A percentile compares a stretch with the other conserved stretches of the same genome.
Conservation (phyloP, 495 filamentous ascomycete species). For the Pseudomonodictys pantanalensis region DNA sequence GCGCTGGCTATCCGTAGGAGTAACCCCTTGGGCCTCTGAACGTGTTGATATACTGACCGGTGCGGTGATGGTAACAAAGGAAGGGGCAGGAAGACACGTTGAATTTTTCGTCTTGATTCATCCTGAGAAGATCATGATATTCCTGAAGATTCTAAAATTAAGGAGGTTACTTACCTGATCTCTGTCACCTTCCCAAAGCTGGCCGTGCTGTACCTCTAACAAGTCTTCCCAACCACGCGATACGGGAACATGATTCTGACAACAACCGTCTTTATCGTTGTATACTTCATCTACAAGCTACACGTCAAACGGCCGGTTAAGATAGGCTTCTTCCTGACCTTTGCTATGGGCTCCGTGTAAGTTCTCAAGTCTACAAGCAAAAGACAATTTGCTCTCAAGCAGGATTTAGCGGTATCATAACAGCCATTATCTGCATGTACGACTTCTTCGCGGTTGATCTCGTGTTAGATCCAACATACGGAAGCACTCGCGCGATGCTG, state of each 20-base stretch:
- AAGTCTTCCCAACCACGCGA: neutral
- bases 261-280: neutral
- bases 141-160: neutral
- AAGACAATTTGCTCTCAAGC: neutral
- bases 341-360: neutral
- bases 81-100: neutral
- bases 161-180: neutral
- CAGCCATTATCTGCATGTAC: neutral
- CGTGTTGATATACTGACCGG: neutral
- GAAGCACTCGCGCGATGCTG: neutral
- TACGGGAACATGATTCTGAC: neutral
- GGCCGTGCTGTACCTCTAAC: neutral
- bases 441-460: neutral
- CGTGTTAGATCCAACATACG: neutral
- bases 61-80: neutral
- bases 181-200: neutral
- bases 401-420: neutral
- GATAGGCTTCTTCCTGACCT: neutral
- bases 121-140: neutral
- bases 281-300: neutral
- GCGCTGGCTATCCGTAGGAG: neutral
- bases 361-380: neutral
- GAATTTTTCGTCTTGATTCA: neutral
- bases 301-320: neutral
- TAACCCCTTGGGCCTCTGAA: neutral